Evolutionary conservation across 805 yeast species (phyloP).

Genomic region (Candida methanosorbosa): DNA sequence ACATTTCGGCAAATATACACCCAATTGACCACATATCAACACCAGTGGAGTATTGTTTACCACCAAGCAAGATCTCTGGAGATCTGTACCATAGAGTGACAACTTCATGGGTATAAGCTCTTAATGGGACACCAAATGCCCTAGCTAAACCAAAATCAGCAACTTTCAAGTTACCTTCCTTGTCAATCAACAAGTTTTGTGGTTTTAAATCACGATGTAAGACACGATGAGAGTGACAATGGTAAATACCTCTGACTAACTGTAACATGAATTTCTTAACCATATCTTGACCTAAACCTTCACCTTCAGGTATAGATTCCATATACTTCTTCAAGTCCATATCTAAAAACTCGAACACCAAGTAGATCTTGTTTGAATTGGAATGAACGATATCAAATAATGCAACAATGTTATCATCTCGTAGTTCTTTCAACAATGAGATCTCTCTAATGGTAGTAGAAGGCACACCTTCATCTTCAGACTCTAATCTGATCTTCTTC

Average conservation of each 20-base stretch:
- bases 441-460: slow-evolving; percentile 97
- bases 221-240: slow-evolving; percentile 91
- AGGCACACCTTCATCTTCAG: slow-evolving; percentile 98
- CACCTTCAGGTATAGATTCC: slow-evolving; percentile 91
- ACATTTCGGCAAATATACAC: slow-evolving; percentile 97
- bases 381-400: slow-evolving; percentile 92
- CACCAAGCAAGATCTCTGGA: slow-evolving; percentile 92
- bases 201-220: slow-evolving; percentile 95
- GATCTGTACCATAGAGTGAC: slow-evolving; percentile 97
- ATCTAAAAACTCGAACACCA: slow-evolving; percentile 91
- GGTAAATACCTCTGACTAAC: slow-evolving; percentile 80
- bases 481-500: slow-evolving; percentile 89
- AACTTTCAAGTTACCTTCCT: slow-evolving; percentile 86
- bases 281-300: slow-evolving; percentile 81
- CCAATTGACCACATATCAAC: slow-evolving; percentile 99
- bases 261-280: slow-evolving; percentile 92
- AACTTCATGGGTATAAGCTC: slow-evolving; percentile 96
- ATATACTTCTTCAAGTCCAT: slow-evolving; percentile 92
- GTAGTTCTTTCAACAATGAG: slow-evolving; percentile 85
- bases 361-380: slow-evolving; percentile 82
- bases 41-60: slow-evolving; percentile 95
- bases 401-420: slow-evolving; percentile 88
- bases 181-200: slow-evolving; percentile 88
- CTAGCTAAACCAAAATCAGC: slow-evolving; percentile 95
- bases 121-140: slow-evolving; percentile 94